phyloP scores from a whole-genome alignment of 345 rosid species.

The Dipteronia sinensis region DNA sequence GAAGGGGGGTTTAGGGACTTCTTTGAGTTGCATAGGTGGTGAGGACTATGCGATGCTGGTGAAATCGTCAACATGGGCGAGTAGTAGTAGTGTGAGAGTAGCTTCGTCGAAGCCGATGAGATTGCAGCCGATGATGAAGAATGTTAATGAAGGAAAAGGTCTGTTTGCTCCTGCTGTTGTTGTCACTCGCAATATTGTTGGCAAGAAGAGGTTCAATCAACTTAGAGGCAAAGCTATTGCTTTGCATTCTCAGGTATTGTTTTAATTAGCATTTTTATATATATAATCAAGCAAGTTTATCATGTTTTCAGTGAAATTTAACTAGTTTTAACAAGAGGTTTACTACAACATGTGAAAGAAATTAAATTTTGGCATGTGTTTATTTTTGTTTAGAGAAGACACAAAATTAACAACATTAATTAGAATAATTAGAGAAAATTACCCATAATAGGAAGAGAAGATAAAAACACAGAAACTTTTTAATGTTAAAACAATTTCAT shows the following conservation, averaged over 20 bases:
- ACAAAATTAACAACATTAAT: too few species aligned
- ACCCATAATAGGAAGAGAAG: too few species aligned
- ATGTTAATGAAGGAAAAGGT: constrained; percentile 95
- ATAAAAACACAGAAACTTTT: too few species aligned
- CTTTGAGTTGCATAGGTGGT: constrained; percentile 36
- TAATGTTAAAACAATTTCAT: too few species aligned
- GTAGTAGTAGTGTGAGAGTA: constrained; percentile 31
- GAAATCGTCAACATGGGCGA: constrained; percentile 38
- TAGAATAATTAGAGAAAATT: too few species aligned
- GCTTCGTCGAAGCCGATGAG: constrained; percentile 42
- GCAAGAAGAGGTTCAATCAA: constrained; percentile 92
- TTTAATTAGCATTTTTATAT: too few species aligned
- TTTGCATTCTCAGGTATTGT: constrained; percentile 84
- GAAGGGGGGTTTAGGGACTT: constrained; percentile 38
- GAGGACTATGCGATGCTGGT: constrained; percentile 46
- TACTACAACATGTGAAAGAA: too few species aligned
- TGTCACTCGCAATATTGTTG: constrained; percentile 63
- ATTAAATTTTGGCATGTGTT: too few species aligned
- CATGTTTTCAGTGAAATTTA: too few species aligned
- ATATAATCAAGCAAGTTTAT: too few species aligned
- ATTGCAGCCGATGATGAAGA: constrained; percentile 71
- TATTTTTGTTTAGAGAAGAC: too few species aligned
- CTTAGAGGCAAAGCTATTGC: constrained; percentile 96
- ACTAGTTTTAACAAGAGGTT: too few species aligned
- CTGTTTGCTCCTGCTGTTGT: constrained; percentile 84